Base-by-base conservation (phyloP, 192 early-diverging fungal species). In the Coemansia sp. region DNA sequence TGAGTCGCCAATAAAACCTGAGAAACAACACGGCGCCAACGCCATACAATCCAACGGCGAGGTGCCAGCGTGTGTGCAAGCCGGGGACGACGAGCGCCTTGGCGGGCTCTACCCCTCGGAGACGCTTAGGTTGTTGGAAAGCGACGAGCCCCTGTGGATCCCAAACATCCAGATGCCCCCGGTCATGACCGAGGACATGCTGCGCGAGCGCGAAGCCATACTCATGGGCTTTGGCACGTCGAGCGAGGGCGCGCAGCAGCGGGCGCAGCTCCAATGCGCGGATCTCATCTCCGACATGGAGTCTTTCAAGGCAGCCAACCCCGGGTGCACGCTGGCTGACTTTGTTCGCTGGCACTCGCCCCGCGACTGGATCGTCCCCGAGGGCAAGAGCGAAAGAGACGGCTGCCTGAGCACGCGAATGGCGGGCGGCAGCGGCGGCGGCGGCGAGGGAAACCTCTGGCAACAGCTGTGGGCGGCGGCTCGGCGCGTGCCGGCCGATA, bases 331-430 rank as follows among this genome's bases (percentile, higher is more conserved):
- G 2, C 63, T 97, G 36, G 93, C 90, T 8, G 95, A 97, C 56
- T 97, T 97, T 86, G 91, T 97, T 19, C 87, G 95, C 48, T 97
- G 95, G 95, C 91, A 94, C 73, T 96, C 94, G 7, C 95, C 95
- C n/a, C 88, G 92, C 57, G 95, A 97, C 74, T 97, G 93, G 93
- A 84, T 90, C 17, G 85, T 87, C 19, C 89, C 88, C 7, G 82
- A 83, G 8, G 83, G 82, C 33, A 74, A 77, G 10, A 66, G 63
- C 33, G 72, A 72, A 40, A 62, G 76, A 17, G 66, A 72, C 10
- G 84, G 80, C 27, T 46, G 68, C 27, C 72, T 97, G 64, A 94
- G 93, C 65, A 74, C 78, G n/a, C 78, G 95, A 34, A 96, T 98
- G 94, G 70, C 74, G 3, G 89, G 59, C 17, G 42, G 51, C 39